phyloP scores from a whole-genome alignment of 345 rosid species.

The Rhodamnia rubescens region DNA sequence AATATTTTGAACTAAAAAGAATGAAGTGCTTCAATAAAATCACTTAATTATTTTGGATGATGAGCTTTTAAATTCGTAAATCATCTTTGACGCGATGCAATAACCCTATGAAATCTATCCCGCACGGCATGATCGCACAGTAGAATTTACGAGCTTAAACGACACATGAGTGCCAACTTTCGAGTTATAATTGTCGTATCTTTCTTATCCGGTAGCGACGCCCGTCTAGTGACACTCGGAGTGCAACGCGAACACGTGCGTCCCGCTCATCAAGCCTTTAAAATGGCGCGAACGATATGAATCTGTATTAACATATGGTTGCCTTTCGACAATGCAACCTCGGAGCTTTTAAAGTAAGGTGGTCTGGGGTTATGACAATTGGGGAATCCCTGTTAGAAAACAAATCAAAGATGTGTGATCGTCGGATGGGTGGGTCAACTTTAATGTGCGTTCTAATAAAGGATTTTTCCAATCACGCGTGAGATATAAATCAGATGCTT shows the following conservation, averaged over 20 bases:
- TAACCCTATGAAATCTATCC: too few relatives aligned
- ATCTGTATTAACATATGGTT: too few relatives aligned
- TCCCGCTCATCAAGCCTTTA: background rate
- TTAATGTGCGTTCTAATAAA: background rate
- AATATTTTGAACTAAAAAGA: background rate
- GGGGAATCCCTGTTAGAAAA: background rate
- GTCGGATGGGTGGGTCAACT: background rate
- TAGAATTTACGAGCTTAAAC: too few relatives aligned
- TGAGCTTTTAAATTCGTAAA: background rate
- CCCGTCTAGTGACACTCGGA: too few relatives aligned
- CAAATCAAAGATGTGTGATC: background rate
- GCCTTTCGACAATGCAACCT: too few relatives aligned
- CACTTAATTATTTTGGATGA: accelerated
- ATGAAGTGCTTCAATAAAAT: background rate
- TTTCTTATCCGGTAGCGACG: accelerated
- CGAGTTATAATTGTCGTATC: background rate
- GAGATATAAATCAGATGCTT: background rate
- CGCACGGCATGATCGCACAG: too few relatives aligned
- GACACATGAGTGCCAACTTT: background rate
- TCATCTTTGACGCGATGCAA: accelerated
- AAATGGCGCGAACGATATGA: too few relatives aligned
- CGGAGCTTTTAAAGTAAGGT: background rate
- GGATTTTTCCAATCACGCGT: background rate
- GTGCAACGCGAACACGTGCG: background rate
- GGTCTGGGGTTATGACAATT: background rate